Base-by-base conservation (phyloP, 495 filamentous ascomycete species). In the Aspergillus bertholletiae region DNA sequence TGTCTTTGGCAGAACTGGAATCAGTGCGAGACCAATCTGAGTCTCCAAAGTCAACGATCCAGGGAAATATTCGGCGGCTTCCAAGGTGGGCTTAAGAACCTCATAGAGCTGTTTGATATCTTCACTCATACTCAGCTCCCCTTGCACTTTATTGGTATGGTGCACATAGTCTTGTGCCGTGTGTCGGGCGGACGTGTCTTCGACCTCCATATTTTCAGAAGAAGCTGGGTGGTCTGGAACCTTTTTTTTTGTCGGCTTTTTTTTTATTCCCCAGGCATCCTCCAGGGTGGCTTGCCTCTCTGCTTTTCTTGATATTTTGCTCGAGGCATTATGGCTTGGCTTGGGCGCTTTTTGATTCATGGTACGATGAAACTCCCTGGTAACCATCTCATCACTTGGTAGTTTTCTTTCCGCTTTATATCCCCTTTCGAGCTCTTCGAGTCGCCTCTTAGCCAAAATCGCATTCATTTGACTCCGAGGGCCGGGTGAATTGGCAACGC, bases 11-110 rank as follows among this genome's bases (percentile, higher is more conserved):
- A 66, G 22, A 49, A 53, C 50, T 34, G 56, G 63, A 5, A 67
- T 52, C 3, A 71, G 57, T 6, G 74, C 40, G 9, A 74, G 66
- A 2, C 75, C 75, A 46, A 79, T 54, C 24, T 72, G 63, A 2
- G 73, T 32, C 41, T 75, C 67, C 39, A 79, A 46, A 13, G 46
- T 61, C 12, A 78, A 20, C 1, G n/a, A 13, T 0, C 69, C 72
- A 3, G 69, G 67, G 40, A 65, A 72, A 26, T 26, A 57, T 34
- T 63, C 55, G 8, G 61, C 68, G 6, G 62, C 61, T 48, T 66
- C 59, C 17, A 74, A 46, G 11, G 49, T 46, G 6, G 65, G 64
- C 24, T 58, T 41, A 0, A 74, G 22, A 21, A 47, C 46, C 18
- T 46, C 40, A 61, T 63, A 66, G 0, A 72, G 40, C 7, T 39